Evolutionary conservation across 31 red algal genomes (phyloP), one percentile per base, ranked within the genome.

Genomic region (Porphyra umbilicalis): DNA sequence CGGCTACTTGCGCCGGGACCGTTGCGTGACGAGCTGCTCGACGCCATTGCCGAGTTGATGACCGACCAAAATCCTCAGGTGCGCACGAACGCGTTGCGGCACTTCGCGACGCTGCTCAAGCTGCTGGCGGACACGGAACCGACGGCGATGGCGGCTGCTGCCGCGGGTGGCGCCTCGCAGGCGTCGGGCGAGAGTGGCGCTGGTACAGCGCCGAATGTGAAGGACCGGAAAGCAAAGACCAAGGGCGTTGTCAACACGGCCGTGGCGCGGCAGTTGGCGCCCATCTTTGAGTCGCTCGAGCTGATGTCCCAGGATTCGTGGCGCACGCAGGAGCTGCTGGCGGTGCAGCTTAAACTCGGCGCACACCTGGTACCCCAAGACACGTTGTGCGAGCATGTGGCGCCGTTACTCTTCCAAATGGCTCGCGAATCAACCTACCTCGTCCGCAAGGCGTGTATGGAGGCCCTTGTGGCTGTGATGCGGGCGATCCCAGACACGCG

Each of bases 361-460:
- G 91, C 87, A 31, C 84, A 85, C 44, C 83, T 89, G 35, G 76
- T 88, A 35, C 86, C 91, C 35, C 91, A 93, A 77, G 84, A 93
- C 31, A 93, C 88, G 77, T 83, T 93, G 1, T 93, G 91, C 80
- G 86, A 93, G 79, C 44, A 93, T 44, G 91, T 93, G n/a, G 91
- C 91, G 25, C 91, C 91, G 32, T 68, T 93, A 14, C 81, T 93
- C 79, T 93, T 93, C 36, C 91, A 93, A 83, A 93, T 93, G 86
- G 91, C 91, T 38, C 86, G 91, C 18, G 91, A 88, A 38, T 83
- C 79, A 32, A 93, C 91, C 3, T 93, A 86, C 44, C 71, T 89
- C 9, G 91, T 93, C n/a, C 91, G 91, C 7, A 88, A 89, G 71
- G 87, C 91, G 18, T 84, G 83, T 37, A 93, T 93, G 87, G 83